Base-by-base conservation (phyloP, 2,329 filamentous ascomycete genomes). In the Talaromyces sp. region DNA sequence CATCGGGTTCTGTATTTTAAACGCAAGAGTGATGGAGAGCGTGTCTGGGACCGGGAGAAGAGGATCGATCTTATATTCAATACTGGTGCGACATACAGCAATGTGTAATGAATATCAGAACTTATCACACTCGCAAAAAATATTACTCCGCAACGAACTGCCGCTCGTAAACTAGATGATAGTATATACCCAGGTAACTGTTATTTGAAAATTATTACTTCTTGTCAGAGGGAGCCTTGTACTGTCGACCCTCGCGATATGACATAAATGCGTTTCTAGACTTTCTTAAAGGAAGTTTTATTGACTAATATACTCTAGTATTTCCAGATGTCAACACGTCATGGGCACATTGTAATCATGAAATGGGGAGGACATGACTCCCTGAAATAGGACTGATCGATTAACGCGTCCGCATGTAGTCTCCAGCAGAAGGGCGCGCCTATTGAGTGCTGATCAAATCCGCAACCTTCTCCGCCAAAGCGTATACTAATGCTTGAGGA, bases 1-100 rank as follows among this genome's bases (percentile, higher is more conserved):
- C 80, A 83, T 68, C 74, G 81, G 2, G 78, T 84, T 17, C 60
- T 79, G 56, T 79, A 80, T 60, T 78, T 82, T 62, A 78, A 75
- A 61, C 72, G 72, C 60, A 69, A 66, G 33, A 65, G 64, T 5
- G 64, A 72, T 50, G 73, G 69, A 17, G 73, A 75, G 22, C 63
- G 76, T 35, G 73, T 83, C 2, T 84, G 81, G 80, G 79, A 83
- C 63, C 71, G 80, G 40, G 72, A 71, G 48, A 70, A 63, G 66
- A 75, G 77, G 62, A 72, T 76, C 48, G 79, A 81, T 65, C 73
- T 69, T 62, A 68, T 81, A 5, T 81, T 80, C 61, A 71, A 71
- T 7, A 79, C 75, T 66, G 77, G 77, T 9, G 35, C 31, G 33
- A 46, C 22, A 25, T 15, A 17, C 7, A 31, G 17, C 46, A 28